Evolutionary conservation across 2,329 filamentous ascomycete genomes (phyloP), one percentile per base, ranked within the genome.

Genomic region (Grosmannia clavigera): DNA sequence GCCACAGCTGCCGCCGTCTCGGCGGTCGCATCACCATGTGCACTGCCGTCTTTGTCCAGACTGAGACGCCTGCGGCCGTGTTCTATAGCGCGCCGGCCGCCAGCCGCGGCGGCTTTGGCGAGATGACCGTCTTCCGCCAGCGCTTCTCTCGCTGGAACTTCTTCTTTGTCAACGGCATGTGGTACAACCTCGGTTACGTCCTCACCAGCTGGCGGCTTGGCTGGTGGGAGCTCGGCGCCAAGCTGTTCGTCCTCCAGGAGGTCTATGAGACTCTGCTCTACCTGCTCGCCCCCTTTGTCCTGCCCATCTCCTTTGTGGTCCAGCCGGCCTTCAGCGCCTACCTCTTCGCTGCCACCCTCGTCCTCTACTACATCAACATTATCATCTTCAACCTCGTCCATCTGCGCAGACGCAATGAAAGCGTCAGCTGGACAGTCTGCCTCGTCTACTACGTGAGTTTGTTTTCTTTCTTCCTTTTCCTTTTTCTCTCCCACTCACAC

Each of bases 81-180:
- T 57, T 60, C 12, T 53, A 48, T 19, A 52, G 31, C 50, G 22
- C 43, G 9, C 9, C 43, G 10, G 7, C 31, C 33, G 25, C 46
- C 25, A 50, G 53, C 46, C 59, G 59, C 25, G 59, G 59, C 46
- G 59, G 59, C 46, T 60, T 60, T 12, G 59, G 59, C 54, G 59
- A 60, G 59, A 60, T 60, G 59, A 60, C 59, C 33, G 59, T 60
- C 33, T 60, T 60, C 35, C 56, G 51, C 10, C 59, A 60, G 54
- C 59, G 59, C 54, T 60, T 60, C 33, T 40, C 35, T 3, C 59
- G 59, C 43, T 60, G 59, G 59, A 60, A 60, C 55, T 60, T 60
- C 38, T 60, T 60, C 46, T 60, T 60, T 25, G 59, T 60, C 54
- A 60, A 60, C 38, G 59, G 59, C 54, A 53, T 60, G 46, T 60